Evolutionary conservation across 371 early-diverging fungal species (phyloP), one percentile per base, ranked within the genome.

Genomic region (Apophysomyces elegans): DNA sequence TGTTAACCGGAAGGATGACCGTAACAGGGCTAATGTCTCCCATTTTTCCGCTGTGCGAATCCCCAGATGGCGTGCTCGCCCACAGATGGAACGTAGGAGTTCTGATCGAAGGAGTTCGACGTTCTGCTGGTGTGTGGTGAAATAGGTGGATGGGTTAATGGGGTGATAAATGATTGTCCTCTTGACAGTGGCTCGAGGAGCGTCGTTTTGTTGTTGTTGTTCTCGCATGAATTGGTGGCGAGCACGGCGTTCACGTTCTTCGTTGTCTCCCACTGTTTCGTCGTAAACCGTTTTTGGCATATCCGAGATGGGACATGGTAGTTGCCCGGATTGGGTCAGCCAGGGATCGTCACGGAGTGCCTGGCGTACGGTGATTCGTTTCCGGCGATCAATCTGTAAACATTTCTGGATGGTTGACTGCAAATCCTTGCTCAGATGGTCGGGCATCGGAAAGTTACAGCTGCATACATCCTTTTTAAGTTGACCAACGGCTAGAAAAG

Each of bases 401-500:
- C 84, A 84, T 73, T 84, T 87, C n/a, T 65, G 66, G 43, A 87
- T 84, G 0, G 84, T 86, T 3, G 74, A 58, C 43, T 74, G 79
- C 13, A 86, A 63, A 44, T 70, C 82, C 2, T 54, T 61, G 58
- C 83, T 81, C 11, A 87, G 68, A 11, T 54, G 44, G 14, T 59
- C 45, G 1, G 90, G 90, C 65, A 84, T 83, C 13, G 76, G 74
- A 57, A 79, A 88, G 35, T 77, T 77, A 1, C 89, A 88, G 12
- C 78, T 77, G 39, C 85, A 83, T 45, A 92, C 90, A 69, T 87
- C 87, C 46, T 74, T 75, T 76, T 88, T 86, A 35, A 91, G 78
- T 56, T 91, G 90, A 21, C 86, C 84, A 26, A 91, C 88, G 58
- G 82, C 80, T 80, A 50, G 60, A 43, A 37, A 47, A 37, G 59